phyloP scores from a whole-genome alignment of 169 alveolate genomes.

The Cryptosporidium ryanae region DNA sequence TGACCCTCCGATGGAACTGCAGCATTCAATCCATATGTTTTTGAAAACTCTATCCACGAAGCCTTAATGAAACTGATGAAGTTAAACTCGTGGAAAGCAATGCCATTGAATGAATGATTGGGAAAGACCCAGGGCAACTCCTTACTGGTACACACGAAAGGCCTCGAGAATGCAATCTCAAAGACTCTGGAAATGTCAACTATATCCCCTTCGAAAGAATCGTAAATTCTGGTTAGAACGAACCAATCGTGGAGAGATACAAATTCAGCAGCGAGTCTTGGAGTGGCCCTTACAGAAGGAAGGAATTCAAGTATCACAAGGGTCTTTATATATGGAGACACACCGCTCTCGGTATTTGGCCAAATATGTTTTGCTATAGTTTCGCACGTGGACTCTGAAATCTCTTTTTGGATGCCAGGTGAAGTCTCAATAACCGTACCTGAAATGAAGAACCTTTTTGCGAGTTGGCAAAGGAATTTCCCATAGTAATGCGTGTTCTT shows the following conservation, averaged over 20 bases:
- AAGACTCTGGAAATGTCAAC: background rate
- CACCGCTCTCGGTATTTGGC: background rate
- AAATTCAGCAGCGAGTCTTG: constrained; percentile 18
- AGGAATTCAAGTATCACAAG: constrained; percentile 4
- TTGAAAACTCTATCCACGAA: constrained; percentile 3
- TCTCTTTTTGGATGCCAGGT: background rate
- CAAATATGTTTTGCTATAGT: constrained; percentile 8
- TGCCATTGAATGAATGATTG: background rate
- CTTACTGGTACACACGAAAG: constrained; percentile 21
- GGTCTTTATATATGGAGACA: background rate
- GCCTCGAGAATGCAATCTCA: constrained; percentile 12
- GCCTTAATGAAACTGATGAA: constrained; percentile 1
- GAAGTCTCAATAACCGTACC: background rate
- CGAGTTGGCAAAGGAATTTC: background rate
- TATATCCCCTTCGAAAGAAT: background rate
- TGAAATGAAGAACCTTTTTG: background rate
- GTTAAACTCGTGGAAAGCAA: constrained; percentile 32
- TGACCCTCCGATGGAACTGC: background rate
- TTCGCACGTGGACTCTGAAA: background rate
- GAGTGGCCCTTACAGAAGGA: background rate
- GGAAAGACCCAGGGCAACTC: constrained; percentile 32
- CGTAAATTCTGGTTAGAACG: background rate
- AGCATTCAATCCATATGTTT: background rate
- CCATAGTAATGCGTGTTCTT: background rate
- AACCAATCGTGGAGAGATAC: background rate